Evolutionary conservation across 352 stramenopile species (phyloP).

Genomic region (Globisporangium perplexum): DNA sequence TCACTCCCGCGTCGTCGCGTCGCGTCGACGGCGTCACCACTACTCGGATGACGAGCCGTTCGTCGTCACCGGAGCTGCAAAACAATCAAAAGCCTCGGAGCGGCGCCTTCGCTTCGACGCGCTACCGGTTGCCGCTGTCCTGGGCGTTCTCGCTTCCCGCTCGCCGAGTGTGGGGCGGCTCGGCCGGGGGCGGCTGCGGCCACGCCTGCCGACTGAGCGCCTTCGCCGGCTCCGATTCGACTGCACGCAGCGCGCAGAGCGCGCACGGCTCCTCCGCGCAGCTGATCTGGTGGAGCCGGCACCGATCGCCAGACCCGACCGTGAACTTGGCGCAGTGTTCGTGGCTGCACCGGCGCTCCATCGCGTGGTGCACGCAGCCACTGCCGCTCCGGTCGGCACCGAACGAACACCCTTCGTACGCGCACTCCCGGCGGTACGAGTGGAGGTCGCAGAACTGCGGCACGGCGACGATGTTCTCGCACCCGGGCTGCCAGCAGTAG

Average conservation of each 20-base stretch:
- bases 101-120: constrained; percentile 1
- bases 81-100: background rate
- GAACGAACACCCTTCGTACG: constrained; percentile 49
- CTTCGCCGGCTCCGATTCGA: background rate
- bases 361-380: constrained; percentile 39
- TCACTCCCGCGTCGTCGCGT: background rate
- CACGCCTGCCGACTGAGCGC: background rate
- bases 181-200: background rate
- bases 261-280: constrained; percentile 42
- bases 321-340: constrained; percentile 63
- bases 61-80: background rate
- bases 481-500: constrained; percentile 57
- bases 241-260: constrained; percentile 37
- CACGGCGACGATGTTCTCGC: constrained; percentile 47
- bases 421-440: constrained; percentile 41
- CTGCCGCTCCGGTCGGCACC: constrained; percentile 22
- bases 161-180: background rate
- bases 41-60: background rate
- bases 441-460: constrained; percentile 60
- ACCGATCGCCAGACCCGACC: constrained; percentile 21
- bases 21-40: too few species aligned
- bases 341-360: constrained; percentile 45
- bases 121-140: constrained; percentile 3
- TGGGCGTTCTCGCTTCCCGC: constrained; percentile 8
- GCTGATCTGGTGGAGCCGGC: constrained; percentile 44